Evolutionary conservation across 176 grass and related monocot species (phyloP).

Genomic region (Pontederia crassipes): DNA sequence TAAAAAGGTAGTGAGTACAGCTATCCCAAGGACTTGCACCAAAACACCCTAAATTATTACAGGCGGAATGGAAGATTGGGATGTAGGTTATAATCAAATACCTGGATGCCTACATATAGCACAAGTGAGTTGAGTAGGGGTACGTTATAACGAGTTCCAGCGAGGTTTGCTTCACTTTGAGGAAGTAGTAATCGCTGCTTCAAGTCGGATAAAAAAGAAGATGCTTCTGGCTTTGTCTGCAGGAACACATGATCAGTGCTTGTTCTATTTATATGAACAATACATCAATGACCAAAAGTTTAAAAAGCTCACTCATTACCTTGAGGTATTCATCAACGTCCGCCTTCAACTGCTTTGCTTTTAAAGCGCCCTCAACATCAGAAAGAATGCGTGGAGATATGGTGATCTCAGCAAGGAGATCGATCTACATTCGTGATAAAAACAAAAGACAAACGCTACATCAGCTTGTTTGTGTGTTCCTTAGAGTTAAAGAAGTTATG

Average conservation of each 20-base stretch:
- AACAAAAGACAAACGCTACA: no score
- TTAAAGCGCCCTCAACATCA: conserved; percentile 73
- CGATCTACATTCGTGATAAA: conserved; percentile 41
- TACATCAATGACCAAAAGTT: no score
- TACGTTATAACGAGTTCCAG: conserved; percentile 83
- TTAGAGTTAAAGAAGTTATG: no score
- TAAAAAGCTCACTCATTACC: conserved; percentile 24
- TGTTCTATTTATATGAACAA: no score
- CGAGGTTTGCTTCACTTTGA: conserved; percentile 52
- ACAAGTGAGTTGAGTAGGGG: conserved; percentile 89
- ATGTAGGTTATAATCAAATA: conserved; percentile 11
- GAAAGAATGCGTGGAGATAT: conserved; percentile 76
- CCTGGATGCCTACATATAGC: conserved; percentile 92
- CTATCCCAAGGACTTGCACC: no score
- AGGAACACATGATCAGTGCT: conserved; percentile 3
- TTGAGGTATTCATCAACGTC: conserved; percentile 96
- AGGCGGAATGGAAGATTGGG: no score
- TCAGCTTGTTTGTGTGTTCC: no score
- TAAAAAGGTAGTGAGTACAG: no score
- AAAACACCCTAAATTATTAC: no score
- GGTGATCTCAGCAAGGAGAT: conserved; percentile 82
- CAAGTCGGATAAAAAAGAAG: conserved; percentile 66
- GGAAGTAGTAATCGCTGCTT: conserved; percentile 74
- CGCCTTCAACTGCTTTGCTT: conserved; percentile 76
- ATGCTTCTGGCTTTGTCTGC: conserved; percentile 55